Percentiles rank a stretch among this genome's conserved stretches.
Evolutionary conservation across 192 early-diverging fungal species (phyloP).

Genomic region (Podila minutissima): DNA sequence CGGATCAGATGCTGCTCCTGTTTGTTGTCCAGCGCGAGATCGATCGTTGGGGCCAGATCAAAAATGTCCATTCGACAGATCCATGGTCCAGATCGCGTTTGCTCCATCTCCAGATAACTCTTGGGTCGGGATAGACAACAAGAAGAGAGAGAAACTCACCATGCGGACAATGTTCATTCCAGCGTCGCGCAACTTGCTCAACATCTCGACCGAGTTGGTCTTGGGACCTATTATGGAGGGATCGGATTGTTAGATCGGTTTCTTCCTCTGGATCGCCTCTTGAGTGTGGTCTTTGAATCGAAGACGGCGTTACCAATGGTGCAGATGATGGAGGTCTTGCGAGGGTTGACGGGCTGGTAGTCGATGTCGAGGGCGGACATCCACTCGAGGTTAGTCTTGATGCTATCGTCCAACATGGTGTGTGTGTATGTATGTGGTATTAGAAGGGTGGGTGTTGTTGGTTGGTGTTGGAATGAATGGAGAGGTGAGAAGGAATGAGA

Average conservation of each 20-base stretch:
- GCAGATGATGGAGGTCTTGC: conserved; percentile 89
- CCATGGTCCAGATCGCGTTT: not conserved
- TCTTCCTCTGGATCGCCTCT: not conserved
- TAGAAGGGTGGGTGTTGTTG: not conserved
- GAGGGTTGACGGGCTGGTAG: conserved; percentile 62
- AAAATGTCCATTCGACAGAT: too few species aligned
- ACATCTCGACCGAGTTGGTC: conserved; percentile 80
- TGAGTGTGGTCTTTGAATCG: not conserved
- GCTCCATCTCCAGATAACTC: not conserved
- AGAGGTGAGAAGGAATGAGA: not conserved
- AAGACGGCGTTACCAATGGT: conserved; percentile 69
- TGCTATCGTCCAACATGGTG: conserved; percentile 17
- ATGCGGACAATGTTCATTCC: conserved; percentile 90
- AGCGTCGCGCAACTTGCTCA: conserved; percentile 75
- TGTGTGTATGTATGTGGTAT: not conserved
- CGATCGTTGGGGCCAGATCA: not conserved
- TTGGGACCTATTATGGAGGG: conserved; percentile 63
- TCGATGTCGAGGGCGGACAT: conserved; percentile 74
- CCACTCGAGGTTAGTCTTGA: conserved; percentile 79
- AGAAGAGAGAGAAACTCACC: conserved; percentile 28
- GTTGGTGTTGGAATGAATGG: not conserved
- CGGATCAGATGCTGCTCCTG: not conserved
- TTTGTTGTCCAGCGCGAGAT: not conserved
- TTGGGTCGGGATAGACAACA: not conserved
- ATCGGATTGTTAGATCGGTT: not conserved